These are phyloP conservation scores for Amoeboaphelidium occidentale DNA, from an alignment of 371 early-diverging fungal genomes.

Conservation along the genomic window DNA sequence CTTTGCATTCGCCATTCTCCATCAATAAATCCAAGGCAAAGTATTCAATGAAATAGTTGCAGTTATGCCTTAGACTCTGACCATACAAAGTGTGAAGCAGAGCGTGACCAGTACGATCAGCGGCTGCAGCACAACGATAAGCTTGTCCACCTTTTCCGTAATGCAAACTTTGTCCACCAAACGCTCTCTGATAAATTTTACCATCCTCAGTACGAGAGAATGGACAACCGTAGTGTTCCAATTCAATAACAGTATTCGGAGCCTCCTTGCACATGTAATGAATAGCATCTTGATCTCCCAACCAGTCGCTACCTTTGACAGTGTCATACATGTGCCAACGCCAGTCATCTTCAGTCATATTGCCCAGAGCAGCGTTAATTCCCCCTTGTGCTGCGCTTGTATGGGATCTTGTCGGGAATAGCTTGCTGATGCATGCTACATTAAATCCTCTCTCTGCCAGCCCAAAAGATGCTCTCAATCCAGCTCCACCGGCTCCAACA, in stretches of 20 bases:
- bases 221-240: conserved; percentile 92
- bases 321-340: conserved; percentile 99
- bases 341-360: conserved; percentile 98
- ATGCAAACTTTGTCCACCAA: conserved; percentile 84
- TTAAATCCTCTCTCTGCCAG: conserved; percentile 90
- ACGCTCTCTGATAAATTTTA: conserved; percentile 92
- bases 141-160: conserved; percentile 94
- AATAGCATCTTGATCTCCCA: conserved; percentile 93
- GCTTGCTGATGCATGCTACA: conserved; percentile 92
- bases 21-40: conserved; percentile 93
- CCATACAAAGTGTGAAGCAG: conserved; percentile 91
- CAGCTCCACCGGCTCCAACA: conserved; percentile 95
- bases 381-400: conserved; percentile 98
- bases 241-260: conserved; percentile 77
- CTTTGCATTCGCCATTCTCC: conserved; percentile 88
- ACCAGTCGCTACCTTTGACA: conserved; percentile 94
- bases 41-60: conserved; percentile 93
- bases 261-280: conserved; percentile 97
- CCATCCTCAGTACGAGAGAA: conserved; percentile 92
- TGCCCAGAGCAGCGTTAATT: conserved; percentile 94
- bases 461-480: conserved; percentile 93
- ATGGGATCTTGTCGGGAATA: conserved; percentile 95
- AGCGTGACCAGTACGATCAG: conserved; percentile 95
- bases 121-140: conserved; percentile 88
- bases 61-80: conserved; percentile 78